Evolutionary conservation across 1,284 basidiomycete species (phyloP), one percentile per base, ranked within the genome.

Genomic region (Cutaneotrichosporon cutaneum): DNA sequence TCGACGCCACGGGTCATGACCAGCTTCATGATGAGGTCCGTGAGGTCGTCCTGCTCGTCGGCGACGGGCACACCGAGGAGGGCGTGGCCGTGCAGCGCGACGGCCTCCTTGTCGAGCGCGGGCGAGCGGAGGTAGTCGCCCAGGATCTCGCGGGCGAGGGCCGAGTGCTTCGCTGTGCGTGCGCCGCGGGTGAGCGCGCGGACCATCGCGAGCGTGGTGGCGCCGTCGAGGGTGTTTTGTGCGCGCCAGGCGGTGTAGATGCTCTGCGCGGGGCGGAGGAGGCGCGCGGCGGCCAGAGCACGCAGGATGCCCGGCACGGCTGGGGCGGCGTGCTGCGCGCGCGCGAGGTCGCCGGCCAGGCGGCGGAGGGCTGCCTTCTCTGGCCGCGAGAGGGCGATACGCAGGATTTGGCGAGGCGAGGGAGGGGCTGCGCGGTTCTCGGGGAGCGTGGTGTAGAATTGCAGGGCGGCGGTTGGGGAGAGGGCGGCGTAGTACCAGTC

Each of bases 281-380:
- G 50, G 18, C 61, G 56, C 10, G 64, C 64, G 10, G 50, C 45
- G 0, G 64, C 59, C 8, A 66, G 57, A 3, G 61, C 54, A 21
- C 61, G 45, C 14, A 66, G 59, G 5, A 66, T 30, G 11, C 48
- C 56, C 1, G 63, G 63, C n/a, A 64, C 35, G 22, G 50, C 59
- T 13, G 58, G 45, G 11, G 53, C 42, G 24, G 50, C 50, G 42
- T 61, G 47, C 2, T n/a, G 6, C 6, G 39, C 26, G 21, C 52
- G 33, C 4, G 33, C 32, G 21, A 64, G 57, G 45, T 66, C 61
- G 44, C 4, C 21, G 3, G 59, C 61, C 1, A 66, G 44, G 6
- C 64, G 56, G 22, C 42, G 35, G 18, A 63, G 36, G 3, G 60
- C 26, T 0, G 36, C 18, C 5, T 56, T 59, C 1, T 56, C 47